Evolutionary conservation across 2,329 filamentous ascomycete genomes (phyloP), one percentile per base, ranked within the genome.

Genomic region (Penicillium brasilianum): DNA sequence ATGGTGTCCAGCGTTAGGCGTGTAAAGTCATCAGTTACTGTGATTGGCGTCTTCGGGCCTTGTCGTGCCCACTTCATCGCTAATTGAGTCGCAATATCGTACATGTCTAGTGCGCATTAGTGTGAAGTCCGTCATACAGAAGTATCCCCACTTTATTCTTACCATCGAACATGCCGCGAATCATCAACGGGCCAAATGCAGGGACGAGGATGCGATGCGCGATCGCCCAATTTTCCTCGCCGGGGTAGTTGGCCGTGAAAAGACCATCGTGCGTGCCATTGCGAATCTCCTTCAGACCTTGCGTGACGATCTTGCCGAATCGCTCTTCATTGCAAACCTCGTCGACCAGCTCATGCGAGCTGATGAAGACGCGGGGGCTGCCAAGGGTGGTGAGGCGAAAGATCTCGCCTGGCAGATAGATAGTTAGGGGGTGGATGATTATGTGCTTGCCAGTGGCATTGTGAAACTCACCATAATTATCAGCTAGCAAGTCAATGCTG

Each of bases 1-100:
- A 93, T 82, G 0, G 89, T 90, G 71, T 93, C 90, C 2, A 93
- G 82, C 0, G 90, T 87, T 34, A 92, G 78, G n/a, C 89, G 84
- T 2, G 89, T 91, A 64, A 91, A 90, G 73, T 91, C 88, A 18
- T 89, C 87, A 0, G 85, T 83, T 0, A 85, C 84, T 48, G 82
- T 78, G 60, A 93, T 89, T 10, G 83, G 78, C 48, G 82, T 73
- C 1, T 80, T 73, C 1, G 85, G 77, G 0, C 90, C 90, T 65
- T 78, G 72, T 20, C 80, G 74, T 13, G 76, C 78, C 77, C 77
- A 80, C 67, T 79, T 80, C 64, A 77, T 71, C 18, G 76, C 70
- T 37, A 80, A 69, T 51, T 80, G 77, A 7, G 70, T 71, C 0
- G 74, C 74, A 56, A 78, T 76, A 52, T 78, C 77, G 50, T 78